Base-by-base conservation (phyloP, 768 basidiomycete species). In the Suillus weaverae region DNA sequence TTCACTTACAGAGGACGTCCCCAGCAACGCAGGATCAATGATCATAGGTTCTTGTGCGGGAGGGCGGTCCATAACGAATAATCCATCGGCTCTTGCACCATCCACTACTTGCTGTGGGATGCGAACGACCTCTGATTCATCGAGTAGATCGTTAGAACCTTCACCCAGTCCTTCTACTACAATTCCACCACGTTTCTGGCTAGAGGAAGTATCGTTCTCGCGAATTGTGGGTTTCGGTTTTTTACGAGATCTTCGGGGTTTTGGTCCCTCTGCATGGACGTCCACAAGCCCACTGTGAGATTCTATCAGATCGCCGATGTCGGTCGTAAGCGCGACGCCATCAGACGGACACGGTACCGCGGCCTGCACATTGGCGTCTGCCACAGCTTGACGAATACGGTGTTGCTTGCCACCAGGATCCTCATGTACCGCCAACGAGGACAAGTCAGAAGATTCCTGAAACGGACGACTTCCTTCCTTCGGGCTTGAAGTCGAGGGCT, bases 161-260 rank as follows among this genome's bases (percentile, higher is more conserved):
- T 39, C 56, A 16, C 22, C 14, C 22, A 57, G 16, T 10, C 22
- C 36, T 18, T 57, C 56, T 16, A 57, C 36, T 2, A 26, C 36
- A 57, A 11, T 16, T 55, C 20, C 55, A 22, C 11, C 22, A 38
- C 7, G n/a, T n/a, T 9, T 57, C 22, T 10, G 39, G 33, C 26
- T 41, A 13, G 26, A 22, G 20, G 35, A 36, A 33, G 8, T 13
- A 41, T 20, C 35, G 5, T 35, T 22, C 35, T 41, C 48, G 66
- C 62, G 66, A 54, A 16, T 68, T 65, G 36, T 61, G 56, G 30
- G 4, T 35, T 60, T 50, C 9, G 22, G 4, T 33, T 63, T 46
- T 39, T 43, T 60, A 14, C 18, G 22, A 43, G 35, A 60, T 33
- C 44, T 35, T 8, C 18, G 44, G 2, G 35, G 13, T 14, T 8